Base-by-base conservation (phyloP, 768 basidiomycete genomes). In the Strobilomyces confusus region DNA sequence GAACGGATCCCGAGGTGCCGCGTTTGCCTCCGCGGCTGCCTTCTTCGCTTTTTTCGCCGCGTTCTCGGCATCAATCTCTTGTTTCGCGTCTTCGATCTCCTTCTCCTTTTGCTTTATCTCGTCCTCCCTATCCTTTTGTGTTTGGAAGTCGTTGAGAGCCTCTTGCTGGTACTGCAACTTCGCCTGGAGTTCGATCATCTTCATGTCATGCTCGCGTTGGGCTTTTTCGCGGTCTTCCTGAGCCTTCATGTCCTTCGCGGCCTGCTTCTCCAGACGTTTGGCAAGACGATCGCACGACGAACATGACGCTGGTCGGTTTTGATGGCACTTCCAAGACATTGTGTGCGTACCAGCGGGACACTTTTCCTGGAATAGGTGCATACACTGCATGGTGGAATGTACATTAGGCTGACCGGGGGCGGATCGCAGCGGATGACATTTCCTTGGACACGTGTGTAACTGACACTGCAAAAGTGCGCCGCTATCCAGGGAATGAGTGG, bases 341-440 rank as follows among this genome's bases (percentile, higher is more conserved):
- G 54, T 54, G 54, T 88, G 86, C 0, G 72, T 72, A 2, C 72
- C 69, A 0, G 70, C 63, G 1, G 60, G 49, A 60, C 86, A 88
- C 30, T 66, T 70, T 1, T 46, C 57, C 0, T 57, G 50, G 38
- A 81, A 59, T 22, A 72, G 52, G 9, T 68, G 61, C 23, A 66
- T 55, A 66, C 86, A 87, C 2, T 48, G 54, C 70, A 80, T 76
- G 32, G 47, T 55, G 7, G 8, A 25, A 43, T 66, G 64, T 17
- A 57, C 36, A 3, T 65, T 61, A 2, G 61, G 64, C 19, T 58
- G 58, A 44, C 63, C 81, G 76, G 17, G 81, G 77, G 64, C 86
- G 77, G 56, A 80, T 79, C 44, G 56, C 62, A 13, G 52, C 49
- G 78, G 78, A 64, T 87, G 86, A 50, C 86, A 88, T 63, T 76